These are phyloP conservation scores for Laburnicola sp. DNA, from an alignment of 2,329 filamentous ascomycete genomes.

Conservation along the genomic window DNA sequence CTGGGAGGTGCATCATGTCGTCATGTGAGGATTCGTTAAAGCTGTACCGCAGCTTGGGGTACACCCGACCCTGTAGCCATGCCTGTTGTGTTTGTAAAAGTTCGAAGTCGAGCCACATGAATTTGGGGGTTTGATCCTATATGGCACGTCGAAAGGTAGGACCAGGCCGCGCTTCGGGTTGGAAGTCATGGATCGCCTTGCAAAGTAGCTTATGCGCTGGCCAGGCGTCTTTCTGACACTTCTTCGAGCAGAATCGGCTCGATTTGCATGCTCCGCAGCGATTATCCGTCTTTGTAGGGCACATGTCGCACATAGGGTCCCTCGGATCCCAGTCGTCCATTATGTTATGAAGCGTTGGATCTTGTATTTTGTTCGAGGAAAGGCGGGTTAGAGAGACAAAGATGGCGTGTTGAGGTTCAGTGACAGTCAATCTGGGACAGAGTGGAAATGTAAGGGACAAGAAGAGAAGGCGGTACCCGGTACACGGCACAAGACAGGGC, in stretches of 20 bases:
- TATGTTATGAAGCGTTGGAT: too few relatives aligned
- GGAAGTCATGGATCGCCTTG: conserved; percentile 2
- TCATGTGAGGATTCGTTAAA: not conserved
- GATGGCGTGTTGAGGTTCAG: too few relatives aligned
- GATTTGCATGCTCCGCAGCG: not conserved
- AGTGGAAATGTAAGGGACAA: too few relatives aligned
- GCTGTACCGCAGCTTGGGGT: not conserved
- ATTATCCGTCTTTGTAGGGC: not conserved
- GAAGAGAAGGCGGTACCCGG: too few relatives aligned
- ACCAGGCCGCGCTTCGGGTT: not conserved
- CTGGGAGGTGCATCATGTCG: not conserved
- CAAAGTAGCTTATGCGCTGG: conserved; percentile 11
- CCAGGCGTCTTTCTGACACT: conserved; percentile 10
- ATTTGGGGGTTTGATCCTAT: not conserved
- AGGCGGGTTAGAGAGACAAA: too few relatives aligned
- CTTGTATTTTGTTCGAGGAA: too few relatives aligned
- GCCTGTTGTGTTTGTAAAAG: too few relatives aligned
- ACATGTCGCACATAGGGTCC: conserved; percentile 7
- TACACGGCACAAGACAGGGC: too few relatives aligned
- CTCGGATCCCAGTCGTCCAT: too few relatives aligned
- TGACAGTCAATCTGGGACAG: too few relatives aligned
- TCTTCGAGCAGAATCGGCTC: conserved; percentile 8
- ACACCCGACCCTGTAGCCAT: not conserved
- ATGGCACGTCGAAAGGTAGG: conserved; percentile 5
- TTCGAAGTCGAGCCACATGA: not conserved